Base-by-base conservation (phyloP, 2,329 filamentous ascomycete genomes). In the Coniochaeta sp. region DNA sequence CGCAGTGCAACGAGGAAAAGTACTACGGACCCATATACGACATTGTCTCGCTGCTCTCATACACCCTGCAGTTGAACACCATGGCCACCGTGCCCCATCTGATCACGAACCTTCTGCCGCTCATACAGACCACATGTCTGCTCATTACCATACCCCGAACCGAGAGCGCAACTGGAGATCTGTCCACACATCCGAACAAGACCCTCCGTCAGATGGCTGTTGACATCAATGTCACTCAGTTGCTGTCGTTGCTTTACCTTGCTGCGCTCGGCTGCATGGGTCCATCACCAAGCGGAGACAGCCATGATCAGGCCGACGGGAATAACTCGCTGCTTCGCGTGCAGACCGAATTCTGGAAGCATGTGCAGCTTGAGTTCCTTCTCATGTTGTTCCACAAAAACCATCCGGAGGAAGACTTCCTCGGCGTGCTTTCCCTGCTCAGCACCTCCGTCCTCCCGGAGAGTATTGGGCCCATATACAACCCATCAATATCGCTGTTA, bases 351-450 rank as follows among this genome's bases (percentile, higher is more conserved):
- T 87, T 91, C 60, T 94, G 89, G 89, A 77, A 74, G 54, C 68
- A 75, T 32, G 80, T 91, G 54, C 78, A 84, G 3, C 77, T 82
- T 22, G 80, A 87, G 42, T 83, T 87, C 56, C 77, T 86, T 9
- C 68, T 88, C 12, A 71, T 87, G 51, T 78, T 89, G 59, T 74
- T 92, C 1, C 83, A 80, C 53, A 79, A 80, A 27, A 83, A 83
- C 51, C 86, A 91, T 54, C 78, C 79, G 1, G 69, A 82, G 0
- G 65, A 72, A 1, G 83, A 89, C 48, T 84, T 88, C 50, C 68
- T 80, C 1, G 72, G 77, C 26, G 85, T 85, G 71, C 70, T 91
- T 7, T 74, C 78, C 26, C 74, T 91, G 47, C 69, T 94, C 2
- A 76, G 77, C 31, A 87, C 85, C 0, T 89, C 87, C 5, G 76